Conservation (phyloP, 805 yeast species). For the Candida andamanensis region DNA sequence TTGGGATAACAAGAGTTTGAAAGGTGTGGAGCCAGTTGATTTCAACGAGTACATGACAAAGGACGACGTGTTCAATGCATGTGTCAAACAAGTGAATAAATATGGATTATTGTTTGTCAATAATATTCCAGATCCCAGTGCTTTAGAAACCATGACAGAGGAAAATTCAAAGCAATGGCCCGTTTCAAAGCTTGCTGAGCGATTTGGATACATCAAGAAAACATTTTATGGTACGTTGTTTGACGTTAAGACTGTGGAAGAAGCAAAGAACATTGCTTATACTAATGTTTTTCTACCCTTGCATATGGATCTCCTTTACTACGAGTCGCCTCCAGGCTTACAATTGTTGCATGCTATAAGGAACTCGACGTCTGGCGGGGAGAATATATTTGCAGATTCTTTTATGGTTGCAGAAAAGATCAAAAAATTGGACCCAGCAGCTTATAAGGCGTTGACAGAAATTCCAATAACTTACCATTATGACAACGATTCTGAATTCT, state of each 20-base stretch:
- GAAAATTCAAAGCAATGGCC: constrained; percentile 38
- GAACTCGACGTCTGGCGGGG: constrained; percentile 59
- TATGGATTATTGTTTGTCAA: constrained; percentile 55
- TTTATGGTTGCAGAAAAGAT: constrained; percentile 58
- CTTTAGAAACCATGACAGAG: constrained; percentile 29
- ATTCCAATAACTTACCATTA: constrained; percentile 71
- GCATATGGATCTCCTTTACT: constrained; percentile 73
- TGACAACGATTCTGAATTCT: constrained; percentile 54
- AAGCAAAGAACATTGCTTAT: constrained; percentile 65
- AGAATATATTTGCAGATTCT: constrained; percentile 64
- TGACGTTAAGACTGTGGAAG: constrained; percentile 49
- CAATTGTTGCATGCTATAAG: constrained; percentile 61
- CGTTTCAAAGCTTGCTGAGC: constrained; percentile 35
- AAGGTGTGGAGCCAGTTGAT: constrained; percentile 16
- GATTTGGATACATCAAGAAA: constrained; percentile 62
- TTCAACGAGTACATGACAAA: constrained; percentile 38
- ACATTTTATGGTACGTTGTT: constrained; percentile 72
- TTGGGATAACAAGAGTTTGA: constrained; percentile 35
- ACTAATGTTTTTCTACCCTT: constrained; percentile 61
- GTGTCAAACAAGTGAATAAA: constrained; percentile 43
- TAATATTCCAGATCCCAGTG: constrained; percentile 42
- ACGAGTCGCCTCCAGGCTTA: constrained; percentile 78
- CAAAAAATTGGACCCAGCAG: constrained; percentile 51
- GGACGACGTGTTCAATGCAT: constrained; percentile 28
- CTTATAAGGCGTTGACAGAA: constrained; percentile 54